phyloP scores from a whole-genome alignment of 108 stramenopile genomes.

The Fragilaria crotonensis region DNA sequence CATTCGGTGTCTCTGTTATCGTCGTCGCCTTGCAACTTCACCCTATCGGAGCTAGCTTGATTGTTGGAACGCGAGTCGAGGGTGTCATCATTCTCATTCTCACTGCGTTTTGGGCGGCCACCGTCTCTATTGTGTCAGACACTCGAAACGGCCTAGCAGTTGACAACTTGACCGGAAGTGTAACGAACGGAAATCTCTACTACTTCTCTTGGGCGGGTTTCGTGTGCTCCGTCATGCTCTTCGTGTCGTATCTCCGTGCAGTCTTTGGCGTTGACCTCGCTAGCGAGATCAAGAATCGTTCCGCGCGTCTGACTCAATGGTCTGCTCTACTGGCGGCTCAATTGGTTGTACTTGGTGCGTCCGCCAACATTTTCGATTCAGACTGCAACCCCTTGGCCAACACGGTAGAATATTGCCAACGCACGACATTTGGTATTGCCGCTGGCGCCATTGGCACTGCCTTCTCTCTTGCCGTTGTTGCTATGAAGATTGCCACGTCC shows the following conservation, averaged over 20 bases:
- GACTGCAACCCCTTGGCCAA: constrained; percentile 31
- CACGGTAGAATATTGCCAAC: constrained; percentile 34
- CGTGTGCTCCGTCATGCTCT: constrained; percentile 42
- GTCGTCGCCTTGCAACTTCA: constrained; percentile 49
- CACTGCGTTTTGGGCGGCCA: constrained; percentile 56
- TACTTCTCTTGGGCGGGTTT: constrained; percentile 71
- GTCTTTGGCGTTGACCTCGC: constrained; percentile 66
- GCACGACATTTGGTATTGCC: constrained; percentile 62
- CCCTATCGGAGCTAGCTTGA: constrained; percentile 34
- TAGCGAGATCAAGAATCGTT: constrained; percentile 45
- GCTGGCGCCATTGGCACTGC: constrained; percentile 51
- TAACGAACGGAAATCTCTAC: constrained; percentile 76
- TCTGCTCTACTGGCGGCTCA: constrained; percentile 44
- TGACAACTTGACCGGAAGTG: constrained; percentile 30
- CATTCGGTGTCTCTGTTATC: constrained; percentile 41
- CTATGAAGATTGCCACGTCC: constrained; percentile 53
- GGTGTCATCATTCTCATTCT: constrained; percentile 46
- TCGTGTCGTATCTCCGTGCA: constrained; percentile 41
- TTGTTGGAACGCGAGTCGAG: constrained; percentile 67
- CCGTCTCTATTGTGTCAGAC: constrained; percentile 59
- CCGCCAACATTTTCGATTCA: constrained; percentile 60
- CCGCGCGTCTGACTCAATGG: constrained; percentile 57
- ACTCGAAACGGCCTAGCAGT: constrained; percentile 51
- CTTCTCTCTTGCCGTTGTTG: constrained; percentile 42
- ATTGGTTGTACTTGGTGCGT: constrained; percentile 73